Evolutionary conservation across 2,329 filamentous ascomycete genomes (phyloP).

Genomic region (Alternaria brassicae): DNA sequence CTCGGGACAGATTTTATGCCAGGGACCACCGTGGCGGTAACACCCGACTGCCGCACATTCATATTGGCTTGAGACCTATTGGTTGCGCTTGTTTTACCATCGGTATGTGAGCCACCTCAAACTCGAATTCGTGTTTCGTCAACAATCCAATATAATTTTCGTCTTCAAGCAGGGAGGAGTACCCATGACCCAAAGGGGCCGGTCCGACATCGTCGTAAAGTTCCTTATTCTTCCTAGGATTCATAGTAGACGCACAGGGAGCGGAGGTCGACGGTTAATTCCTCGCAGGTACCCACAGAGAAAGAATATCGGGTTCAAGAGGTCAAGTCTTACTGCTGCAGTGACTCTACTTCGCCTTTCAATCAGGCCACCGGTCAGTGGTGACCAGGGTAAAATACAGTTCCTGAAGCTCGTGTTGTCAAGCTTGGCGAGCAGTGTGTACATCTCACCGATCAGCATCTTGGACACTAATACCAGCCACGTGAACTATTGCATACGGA

Average conservation of each 20-base stretch:
- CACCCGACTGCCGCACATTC: slow-evolving; percentile 1
- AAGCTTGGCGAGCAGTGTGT: not conserved
- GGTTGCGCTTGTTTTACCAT: not conserved
- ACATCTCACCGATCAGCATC: not conserved
- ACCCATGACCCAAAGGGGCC: not conserved
- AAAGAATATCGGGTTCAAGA: not conserved
- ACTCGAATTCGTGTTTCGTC: not conserved
- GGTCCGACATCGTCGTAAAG: not conserved
- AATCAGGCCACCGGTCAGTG: not conserved
- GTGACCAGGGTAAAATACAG: not conserved
- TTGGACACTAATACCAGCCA: not conserved
- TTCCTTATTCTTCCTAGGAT: not conserved
- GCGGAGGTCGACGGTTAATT: not conserved
- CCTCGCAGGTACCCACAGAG: not conserved
- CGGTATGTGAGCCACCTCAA: not conserved
- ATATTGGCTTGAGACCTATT: not conserved
- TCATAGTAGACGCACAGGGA: not conserved
- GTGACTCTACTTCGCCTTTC: not conserved
- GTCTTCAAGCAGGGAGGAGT: not conserved
- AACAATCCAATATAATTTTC: not conserved
- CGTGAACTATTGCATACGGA: not conserved
- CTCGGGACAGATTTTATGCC: slow-evolving; percentile 2
- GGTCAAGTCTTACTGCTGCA: not conserved
- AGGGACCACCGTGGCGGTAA: slow-evolving; percentile 10
- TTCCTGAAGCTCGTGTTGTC: not conserved